These are phyloP conservation scores for Naumovozyma castellii DNA, from an alignment of 805 yeast genomes.

Conservation along the genomic window DNA sequence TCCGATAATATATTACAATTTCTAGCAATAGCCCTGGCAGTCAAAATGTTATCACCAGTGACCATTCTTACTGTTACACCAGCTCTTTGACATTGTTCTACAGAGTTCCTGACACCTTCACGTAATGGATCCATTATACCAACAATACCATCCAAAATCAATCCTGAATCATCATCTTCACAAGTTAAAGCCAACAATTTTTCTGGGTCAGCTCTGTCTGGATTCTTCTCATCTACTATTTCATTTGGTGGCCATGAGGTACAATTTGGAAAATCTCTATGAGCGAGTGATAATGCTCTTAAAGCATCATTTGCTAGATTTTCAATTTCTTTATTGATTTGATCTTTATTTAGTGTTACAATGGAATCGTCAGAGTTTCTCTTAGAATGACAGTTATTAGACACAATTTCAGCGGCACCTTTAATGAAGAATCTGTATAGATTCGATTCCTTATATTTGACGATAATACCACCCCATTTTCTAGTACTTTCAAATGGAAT, in stretches of 20 bases:
- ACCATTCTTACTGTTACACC: slow-evolving; percentile 97
- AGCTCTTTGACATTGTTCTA: slow-evolving; percentile 72
- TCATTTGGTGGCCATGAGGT: slow-evolving; percentile 62
- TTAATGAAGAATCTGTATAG: slow-evolving; percentile 58
- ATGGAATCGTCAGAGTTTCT: slow-evolving; percentile 26
- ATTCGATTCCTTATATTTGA: slow-evolving; percentile 34
- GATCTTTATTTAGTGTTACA: slow-evolving; percentile 15
- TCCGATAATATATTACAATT: slow-evolving; percentile 61
- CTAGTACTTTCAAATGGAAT: slow-evolving; percentile 88
- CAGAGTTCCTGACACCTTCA: slow-evolving; percentile 83
- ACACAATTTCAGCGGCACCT: slow-evolving; percentile 91
- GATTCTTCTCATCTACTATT: slow-evolving; percentile 21
- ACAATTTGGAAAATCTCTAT: slow-evolving; percentile 48
- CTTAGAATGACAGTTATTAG: slow-evolving; percentile 45
- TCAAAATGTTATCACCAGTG: slow-evolving; percentile 88
- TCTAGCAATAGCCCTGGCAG: slow-evolving; percentile 85
- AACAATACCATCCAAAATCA: slow-evolving; percentile 62
- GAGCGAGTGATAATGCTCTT: slow-evolving; percentile 83
- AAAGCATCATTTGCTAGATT: slow-evolving; percentile 68
- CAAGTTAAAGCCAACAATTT: slow-evolving; percentile 22
- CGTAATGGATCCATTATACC: slow-evolving; percentile 96
- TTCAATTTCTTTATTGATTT: slow-evolving; percentile 37
- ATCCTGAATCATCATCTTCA: slow-evolving; percentile 28
- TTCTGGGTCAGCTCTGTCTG: slow-evolving; percentile 33
- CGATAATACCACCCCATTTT: slow-evolving; percentile 84